Percentiles rank a stretch among this genome's conserved stretches.
These are phyloP conservation scores for Magnusiomyces ingens DNA, from an alignment of 1,139 yeast species.

Conservation along the genomic window DNA sequence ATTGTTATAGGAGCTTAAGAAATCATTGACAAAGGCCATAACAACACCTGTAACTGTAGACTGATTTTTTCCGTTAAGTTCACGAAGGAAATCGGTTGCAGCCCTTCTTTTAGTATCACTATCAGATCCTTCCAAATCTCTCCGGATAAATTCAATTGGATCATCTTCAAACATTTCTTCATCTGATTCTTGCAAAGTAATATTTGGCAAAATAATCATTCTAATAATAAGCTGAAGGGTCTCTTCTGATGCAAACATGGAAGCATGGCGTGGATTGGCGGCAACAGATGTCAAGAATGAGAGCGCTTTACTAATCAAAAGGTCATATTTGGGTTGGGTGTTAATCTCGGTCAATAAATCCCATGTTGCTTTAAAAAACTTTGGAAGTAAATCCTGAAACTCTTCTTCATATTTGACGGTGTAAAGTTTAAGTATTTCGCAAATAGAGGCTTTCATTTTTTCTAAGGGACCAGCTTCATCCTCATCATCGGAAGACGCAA, in stretches of 20 bases:
- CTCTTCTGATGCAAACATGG: conserved; percentile 56
- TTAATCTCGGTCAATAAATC: conserved; percentile 60
- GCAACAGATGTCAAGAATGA: conserved; percentile 79
- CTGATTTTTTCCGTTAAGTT: conserved; percentile 75
- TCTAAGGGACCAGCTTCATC: conserved; percentile 69
- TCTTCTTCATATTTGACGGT: conserved; percentile 89
- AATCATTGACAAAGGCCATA: conserved; percentile 66
- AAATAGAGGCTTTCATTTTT: conserved; percentile 71
- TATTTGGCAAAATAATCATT: conserved; percentile 81
- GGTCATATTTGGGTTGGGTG: conserved; percentile 70
- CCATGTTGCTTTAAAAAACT: conserved; percentile 83
- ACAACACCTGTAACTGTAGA: conserved; percentile 67
- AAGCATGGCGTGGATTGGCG: conserved; percentile 55
- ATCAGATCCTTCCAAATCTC: conserved; percentile 94
- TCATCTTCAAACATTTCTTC: conserved; percentile 95
- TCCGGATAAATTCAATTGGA: conserved; percentile 84
- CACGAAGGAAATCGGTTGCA: conserved; percentile 84
- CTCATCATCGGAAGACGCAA: conserved; percentile 52
- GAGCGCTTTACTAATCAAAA: conserved; percentile 73
- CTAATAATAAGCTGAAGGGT: conserved; percentile 73
- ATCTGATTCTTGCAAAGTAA: conserved; percentile 70
- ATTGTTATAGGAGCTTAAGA: conserved; percentile 46
- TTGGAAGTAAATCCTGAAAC: conserved; percentile 66
- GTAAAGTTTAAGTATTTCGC: conserved; percentile 79
- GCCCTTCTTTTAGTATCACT: conserved; percentile 88